These are phyloP conservation scores for Nakazawaea ernobii DNA, from an alignment of 805 yeast genomes.

Conservation along the genomic window DNA sequence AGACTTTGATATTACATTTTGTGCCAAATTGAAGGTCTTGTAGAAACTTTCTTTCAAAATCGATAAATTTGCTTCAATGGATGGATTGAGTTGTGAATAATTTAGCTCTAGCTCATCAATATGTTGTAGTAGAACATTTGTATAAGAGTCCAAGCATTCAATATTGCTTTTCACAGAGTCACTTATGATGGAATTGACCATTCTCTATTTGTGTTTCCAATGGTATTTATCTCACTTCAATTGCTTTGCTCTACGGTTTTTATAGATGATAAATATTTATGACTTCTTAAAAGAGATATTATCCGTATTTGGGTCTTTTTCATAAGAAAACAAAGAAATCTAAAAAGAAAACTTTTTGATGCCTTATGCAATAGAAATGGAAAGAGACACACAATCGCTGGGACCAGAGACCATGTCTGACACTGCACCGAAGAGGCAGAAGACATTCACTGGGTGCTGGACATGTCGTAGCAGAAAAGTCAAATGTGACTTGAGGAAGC, in stretches of 20 bases:
- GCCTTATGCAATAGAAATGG: too few species aligned
- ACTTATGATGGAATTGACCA: conserved; percentile 5
- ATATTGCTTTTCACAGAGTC: conserved; percentile 4
- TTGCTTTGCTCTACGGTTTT: too few species aligned
- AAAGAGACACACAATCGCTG: neutral
- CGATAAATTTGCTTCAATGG: neutral
- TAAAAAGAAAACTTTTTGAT: neutral
- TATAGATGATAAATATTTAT: neutral
- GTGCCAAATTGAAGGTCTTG: conserved; percentile 1
- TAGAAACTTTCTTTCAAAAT: conserved; percentile 2
- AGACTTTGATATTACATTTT: neutral
- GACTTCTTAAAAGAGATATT: neutral
- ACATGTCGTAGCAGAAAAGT: conserved; percentile 79
- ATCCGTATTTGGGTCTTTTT: neutral
- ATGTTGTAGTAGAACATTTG: neutral
- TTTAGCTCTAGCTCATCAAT: neutral
- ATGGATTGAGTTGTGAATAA: neutral
- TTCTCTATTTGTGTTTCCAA: neutral
- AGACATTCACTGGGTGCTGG: conserved; percentile 85
- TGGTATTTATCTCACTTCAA: too few species aligned
- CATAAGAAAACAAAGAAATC: neutral
- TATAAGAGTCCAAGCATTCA: conserved; percentile 3
- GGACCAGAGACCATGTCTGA: neutral
- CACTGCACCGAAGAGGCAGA: conserved; percentile 36
- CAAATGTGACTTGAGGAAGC: conserved; percentile 70